Conservation (phyloP, 805 yeast genomes). For the Saccharomycopsis synnaedendra region DNA sequence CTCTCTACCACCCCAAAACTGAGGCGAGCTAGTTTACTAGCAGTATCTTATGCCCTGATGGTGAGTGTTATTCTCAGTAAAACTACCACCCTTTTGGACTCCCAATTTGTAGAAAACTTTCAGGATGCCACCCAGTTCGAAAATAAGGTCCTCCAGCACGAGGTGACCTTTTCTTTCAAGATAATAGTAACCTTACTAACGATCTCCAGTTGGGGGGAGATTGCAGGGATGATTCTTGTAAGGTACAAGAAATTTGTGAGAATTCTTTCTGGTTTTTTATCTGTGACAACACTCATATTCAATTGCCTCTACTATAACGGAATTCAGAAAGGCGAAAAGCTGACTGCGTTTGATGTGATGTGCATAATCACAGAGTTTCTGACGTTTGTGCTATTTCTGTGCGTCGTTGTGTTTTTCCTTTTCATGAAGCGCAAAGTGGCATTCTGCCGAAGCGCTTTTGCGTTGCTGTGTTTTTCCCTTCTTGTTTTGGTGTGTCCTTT, state of each 20-base stretch:
- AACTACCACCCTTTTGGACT: conserved; percentile 10
- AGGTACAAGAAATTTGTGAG: background rate
- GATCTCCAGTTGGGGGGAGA: conserved; percentile 11
- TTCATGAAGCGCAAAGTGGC: conserved; percentile 6
- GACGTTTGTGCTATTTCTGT: conserved; percentile 1
- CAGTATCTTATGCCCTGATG: conserved; percentile 12
- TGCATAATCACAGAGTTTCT: background rate
- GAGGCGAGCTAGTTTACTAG: conserved; percentile 4
- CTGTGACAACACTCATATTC: background rate
- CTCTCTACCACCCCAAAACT: conserved; percentile 5
- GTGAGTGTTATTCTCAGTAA: conserved; percentile 6
- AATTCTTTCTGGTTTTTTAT: background rate
- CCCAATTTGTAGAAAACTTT: conserved; percentile 9
- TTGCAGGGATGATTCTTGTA: background rate
- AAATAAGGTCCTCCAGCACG: background rate
- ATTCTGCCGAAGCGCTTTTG: background rate
- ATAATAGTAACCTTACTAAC: conserved; percentile 5
- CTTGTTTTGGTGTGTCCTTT: conserved; percentile 10
- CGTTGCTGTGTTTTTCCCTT: conserved; percentile 4
- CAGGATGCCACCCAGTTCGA: conserved; percentile 10
- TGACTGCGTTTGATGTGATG: conserved; percentile 1
- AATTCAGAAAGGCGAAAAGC: background rate
- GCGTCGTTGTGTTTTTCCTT: background rate
- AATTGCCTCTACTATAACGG: background rate
- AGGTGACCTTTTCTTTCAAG: background rate